A percentile compares a stretch with the other conserved stretches of the same genome.
Evolutionary conservation across 257 asterid species (phyloP).

Genomic region (Primulina eburnea): DNA sequence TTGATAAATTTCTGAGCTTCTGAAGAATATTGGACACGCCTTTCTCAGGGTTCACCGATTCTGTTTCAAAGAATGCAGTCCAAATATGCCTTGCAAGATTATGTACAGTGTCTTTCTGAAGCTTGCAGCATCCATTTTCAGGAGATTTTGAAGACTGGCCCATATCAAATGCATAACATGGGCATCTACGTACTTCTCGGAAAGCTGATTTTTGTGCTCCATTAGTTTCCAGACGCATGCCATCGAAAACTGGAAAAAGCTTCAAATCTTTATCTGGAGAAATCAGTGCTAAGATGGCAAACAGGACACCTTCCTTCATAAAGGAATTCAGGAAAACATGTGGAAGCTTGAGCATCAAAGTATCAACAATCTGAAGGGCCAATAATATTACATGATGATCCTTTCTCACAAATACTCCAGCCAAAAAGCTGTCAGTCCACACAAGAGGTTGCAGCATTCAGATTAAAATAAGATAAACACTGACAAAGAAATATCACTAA

Average conservation of each 20-base stretch:
- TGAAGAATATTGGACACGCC: conserved; percentile 71
- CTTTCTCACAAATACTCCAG: conserved; percentile 86
- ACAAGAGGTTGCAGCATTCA: conserved; percentile 15
- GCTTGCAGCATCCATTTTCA: conserved; percentile 53
- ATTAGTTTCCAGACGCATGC: conserved; percentile 39
- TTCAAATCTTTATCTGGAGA: conserved; percentile 51
- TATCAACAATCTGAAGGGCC: conserved; percentile 79
- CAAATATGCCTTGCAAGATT: conserved; percentile 69
- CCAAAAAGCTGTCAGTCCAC: conserved; percentile 66
- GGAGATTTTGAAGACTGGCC: conserved; percentile 40
- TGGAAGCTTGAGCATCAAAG: conserved; percentile 71
- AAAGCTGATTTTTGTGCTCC: conserved; percentile 34
- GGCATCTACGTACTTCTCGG: conserved; percentile 51
- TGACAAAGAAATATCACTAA: conserved; percentile 1
- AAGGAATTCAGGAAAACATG: conserved; percentile 64
- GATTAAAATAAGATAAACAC: conserved; percentile 7
- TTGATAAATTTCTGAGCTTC: conserved; percentile 64
- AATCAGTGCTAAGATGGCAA: conserved; percentile 62
- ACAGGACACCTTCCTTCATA: conserved; percentile 82
- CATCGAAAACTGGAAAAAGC: conserved; percentile 48
- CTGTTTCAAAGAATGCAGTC: conserved; percentile 58
- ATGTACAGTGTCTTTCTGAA: conserved; percentile 56
- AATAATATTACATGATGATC: conserved; percentile 68
- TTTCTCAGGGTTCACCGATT: conserved; percentile 54
- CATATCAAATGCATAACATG: conserved; percentile 58